Evolutionary conservation across 1,139 yeast species (phyloP), one percentile per base, ranked within the genome.

Genomic region (Blastobotrys persicus): DNA sequence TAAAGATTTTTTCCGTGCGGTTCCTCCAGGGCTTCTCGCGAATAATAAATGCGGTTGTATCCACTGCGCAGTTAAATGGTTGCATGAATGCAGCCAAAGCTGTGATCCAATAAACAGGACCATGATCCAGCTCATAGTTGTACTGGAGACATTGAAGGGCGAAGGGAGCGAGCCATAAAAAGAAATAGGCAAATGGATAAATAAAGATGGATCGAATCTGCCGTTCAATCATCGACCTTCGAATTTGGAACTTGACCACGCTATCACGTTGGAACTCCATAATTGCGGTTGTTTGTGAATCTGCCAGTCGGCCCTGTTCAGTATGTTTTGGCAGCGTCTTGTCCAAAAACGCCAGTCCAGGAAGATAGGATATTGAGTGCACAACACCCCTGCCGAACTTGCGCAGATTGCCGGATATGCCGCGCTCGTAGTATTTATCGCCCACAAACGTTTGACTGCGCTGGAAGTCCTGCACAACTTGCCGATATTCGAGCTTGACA

Each of bases 151-250:
- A 73, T 60, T 85, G 86, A 37, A 81, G 75, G n/a, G 84, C 77
- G 54, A 88, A 78, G 0, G 96, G 96, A 57, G 87, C 83, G 13
- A 84, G 64, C 96, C 96, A 88, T 44, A 88, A 69, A 38, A 86
- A 73, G 49, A 86, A 74, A 65, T 88, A 89, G 1, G 95, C 86
- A 38, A 85, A 71, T 1, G 97, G 97, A 64, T 89, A 89, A 38
- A 89, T 75, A 65, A 89, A 88, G 45, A 89, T 84, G 16, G 85
- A 76, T 57, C 82, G 82, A 77, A 88, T 81, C 67, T 88, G 96
- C 52, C 83, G 82, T 61, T 84, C 82, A 50, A 89, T 86, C 57
- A 80, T 76, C 34, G 75, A 68, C 56, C 88, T 82, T 28, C 92
- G 74, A 50, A 73, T 69, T 54, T 81, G 76, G 68, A 85, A 84